Evolutionary conservation across 163 green algal species (phyloP).

Genomic region (Chloromonas sp.): DNA sequence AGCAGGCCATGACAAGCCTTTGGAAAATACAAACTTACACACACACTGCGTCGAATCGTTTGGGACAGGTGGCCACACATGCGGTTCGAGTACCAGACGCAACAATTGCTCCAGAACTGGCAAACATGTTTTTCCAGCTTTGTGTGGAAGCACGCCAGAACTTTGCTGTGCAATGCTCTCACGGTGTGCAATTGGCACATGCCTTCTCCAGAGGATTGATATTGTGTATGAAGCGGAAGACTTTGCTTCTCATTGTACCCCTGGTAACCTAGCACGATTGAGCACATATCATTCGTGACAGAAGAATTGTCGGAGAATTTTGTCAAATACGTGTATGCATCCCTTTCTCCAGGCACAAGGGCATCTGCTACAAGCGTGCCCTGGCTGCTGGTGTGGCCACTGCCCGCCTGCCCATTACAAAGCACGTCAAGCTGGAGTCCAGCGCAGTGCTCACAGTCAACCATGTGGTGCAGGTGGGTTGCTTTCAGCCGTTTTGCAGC

Average conservation of each 20-base stretch:
- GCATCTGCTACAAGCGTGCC: slow-evolving; percentile 23
- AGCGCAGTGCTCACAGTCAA: slow-evolving; percentile 40
- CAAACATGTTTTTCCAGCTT: no score
- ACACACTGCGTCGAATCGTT: no score
- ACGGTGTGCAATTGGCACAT: no score
- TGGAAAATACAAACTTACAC: no score
- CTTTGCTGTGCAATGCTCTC: no score
- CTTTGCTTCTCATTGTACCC: no score
- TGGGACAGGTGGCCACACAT: no score
- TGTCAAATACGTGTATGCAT: not conserved
- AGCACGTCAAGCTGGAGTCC: slow-evolving; percentile 28
- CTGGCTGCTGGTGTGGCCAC: slow-evolving; percentile 26
- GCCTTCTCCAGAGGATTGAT: no score
- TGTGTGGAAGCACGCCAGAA: no score
- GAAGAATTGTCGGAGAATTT: not conserved
- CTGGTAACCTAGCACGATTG: not conserved
- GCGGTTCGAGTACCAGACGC: no score
- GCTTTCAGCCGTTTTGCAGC: not conserved
- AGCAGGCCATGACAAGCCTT: not conserved
- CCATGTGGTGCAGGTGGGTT: slow-evolving; percentile 29
- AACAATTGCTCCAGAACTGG: no score
- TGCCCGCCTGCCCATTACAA: slow-evolving; percentile 27
- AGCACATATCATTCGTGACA: not conserved
- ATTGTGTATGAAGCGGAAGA: no score
- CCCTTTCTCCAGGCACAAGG: slow-evolving; percentile 24